These are phyloP conservation scores for Jackrogersella multiformis DNA, from an alignment of 495 filamentous ascomycete genomes.

Conservation along the genomic window DNA sequence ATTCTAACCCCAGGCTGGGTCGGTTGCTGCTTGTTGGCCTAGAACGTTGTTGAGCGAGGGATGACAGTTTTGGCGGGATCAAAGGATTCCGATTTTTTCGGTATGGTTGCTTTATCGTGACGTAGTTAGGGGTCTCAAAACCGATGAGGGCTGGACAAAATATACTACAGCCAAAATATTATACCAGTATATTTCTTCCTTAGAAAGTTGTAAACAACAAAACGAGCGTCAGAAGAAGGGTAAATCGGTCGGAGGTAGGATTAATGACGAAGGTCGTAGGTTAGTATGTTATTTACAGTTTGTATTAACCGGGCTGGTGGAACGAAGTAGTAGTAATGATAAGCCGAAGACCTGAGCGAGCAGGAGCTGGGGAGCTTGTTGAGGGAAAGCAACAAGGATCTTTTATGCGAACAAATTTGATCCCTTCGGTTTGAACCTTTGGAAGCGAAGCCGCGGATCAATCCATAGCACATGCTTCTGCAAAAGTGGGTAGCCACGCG, in stretches of 20 bases:
- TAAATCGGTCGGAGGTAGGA: slow-evolving; percentile 17
- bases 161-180: slow-evolving; percentile 4
- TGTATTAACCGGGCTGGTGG: slow-evolving; percentile 34
- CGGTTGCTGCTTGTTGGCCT: background rate
- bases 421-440: background rate
- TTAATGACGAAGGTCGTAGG: slow-evolving; percentile 33
- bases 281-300: background rate
- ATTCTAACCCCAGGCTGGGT: background rate
- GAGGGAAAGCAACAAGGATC: slow-evolving; percentile 21
- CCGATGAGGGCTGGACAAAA: background rate
- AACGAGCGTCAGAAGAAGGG: slow-evolving; percentile 21
- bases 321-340: slow-evolving; percentile 20
- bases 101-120: slow-evolving; percentile 29
- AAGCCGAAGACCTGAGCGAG: no score
- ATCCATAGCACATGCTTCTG: slow-evolving; percentile 38
- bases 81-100: slow-evolving; percentile 25
- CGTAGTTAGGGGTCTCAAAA: slow-evolving; percentile 37
- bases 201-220: slow-evolving; percentile 16
- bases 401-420: slow-evolving; percentile 23
- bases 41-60: slow-evolving; percentile 10
- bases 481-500: slow-evolving; percentile 32
- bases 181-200: slow-evolving; percentile 4
- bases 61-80: slow-evolving; percentile 6
- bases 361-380: no score
- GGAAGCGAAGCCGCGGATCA: slow-evolving; percentile 39